phyloP scores from a whole-genome alignment of 192 early-diverging fungal genomes.

The Phycomyces nitens region DNA sequence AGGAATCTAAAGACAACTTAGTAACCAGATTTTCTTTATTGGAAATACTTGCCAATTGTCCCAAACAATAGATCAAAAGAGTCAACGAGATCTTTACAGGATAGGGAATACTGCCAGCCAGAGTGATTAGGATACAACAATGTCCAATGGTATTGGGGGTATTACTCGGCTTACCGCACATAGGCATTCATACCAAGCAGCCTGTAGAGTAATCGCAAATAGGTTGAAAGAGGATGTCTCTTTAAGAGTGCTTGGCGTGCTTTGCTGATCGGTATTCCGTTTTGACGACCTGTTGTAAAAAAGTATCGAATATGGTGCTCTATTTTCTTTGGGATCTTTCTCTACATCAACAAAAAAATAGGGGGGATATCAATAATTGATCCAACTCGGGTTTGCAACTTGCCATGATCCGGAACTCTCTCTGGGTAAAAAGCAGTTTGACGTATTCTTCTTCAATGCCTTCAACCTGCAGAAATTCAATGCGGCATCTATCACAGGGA shows the following conservation, averaged over 20 bases:
- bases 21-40: not conserved
- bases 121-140: too few relatives aligned
- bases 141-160: too few relatives aligned
- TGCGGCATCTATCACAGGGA: constrained; percentile 15
- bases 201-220: not conserved
- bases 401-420: not conserved
- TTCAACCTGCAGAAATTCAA: constrained; percentile 21
- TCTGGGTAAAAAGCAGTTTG: constrained; percentile 14
- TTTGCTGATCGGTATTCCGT: not conserved
- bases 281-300: not conserved
- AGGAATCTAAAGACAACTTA: constrained; percentile 20
- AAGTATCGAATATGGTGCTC: not conserved
- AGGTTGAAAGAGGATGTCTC: not conserved
- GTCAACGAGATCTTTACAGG: constrained; percentile 30
- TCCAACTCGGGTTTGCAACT: not conserved
- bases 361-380: not conserved
- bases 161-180: constrained; percentile 17
- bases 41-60: constrained; percentile 23
- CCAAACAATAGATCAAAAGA: constrained; percentile 25
- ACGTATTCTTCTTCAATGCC: constrained; percentile 34
- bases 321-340: not conserved
- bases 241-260: not conserved
- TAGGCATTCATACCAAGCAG: constrained; percentile 22
- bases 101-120: constrained; percentile 30
- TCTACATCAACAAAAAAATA: not conserved